Percentiles rank a stretch among this genome's conserved stretches.
phyloP scores from a whole-genome alignment of 176 grass and related monocot genomes.

The Triticum turgidum region DNA sequence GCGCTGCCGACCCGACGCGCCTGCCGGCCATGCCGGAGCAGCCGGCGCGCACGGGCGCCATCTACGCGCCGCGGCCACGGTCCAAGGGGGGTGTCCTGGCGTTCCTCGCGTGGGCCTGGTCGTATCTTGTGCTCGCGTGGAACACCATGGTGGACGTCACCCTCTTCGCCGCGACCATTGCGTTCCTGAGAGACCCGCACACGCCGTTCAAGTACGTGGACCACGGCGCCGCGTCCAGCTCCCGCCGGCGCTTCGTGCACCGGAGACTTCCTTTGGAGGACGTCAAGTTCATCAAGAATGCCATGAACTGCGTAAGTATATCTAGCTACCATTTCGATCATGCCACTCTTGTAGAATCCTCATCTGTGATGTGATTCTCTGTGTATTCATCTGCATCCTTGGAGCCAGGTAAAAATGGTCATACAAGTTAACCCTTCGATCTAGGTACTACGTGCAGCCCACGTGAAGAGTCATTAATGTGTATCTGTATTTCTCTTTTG shows the following conservation, averaged over 20 bases:
- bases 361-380: neutral
- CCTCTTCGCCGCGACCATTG: neutral
- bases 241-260: neutral
- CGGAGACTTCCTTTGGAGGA: slow-evolving; percentile 28
- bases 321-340: neutral
- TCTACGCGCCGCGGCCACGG: neutral
- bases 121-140: neutral
- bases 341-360: neutral
- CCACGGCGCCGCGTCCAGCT: neutral
- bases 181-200: neutral
- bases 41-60: neutral
- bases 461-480: neutral
- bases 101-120: neutral
- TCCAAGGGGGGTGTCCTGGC: neutral
- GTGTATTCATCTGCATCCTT: neutral
- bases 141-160: neutral
- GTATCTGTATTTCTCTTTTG: neutral
- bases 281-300: slow-evolving; percentile 46
- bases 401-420: neutral
- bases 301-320: slow-evolving; percentile 44
- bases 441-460: too few species aligned
- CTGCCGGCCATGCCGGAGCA: neutral
- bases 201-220: neutral
- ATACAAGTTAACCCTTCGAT: too few species aligned
- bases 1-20: slow-evolving; percentile 16